Percentiles rank a stretch among this genome's conserved stretches.
phyloP scores from a whole-genome alignment of 176 grass and related monocot species.

The Coix lacrymajobi region DNA sequence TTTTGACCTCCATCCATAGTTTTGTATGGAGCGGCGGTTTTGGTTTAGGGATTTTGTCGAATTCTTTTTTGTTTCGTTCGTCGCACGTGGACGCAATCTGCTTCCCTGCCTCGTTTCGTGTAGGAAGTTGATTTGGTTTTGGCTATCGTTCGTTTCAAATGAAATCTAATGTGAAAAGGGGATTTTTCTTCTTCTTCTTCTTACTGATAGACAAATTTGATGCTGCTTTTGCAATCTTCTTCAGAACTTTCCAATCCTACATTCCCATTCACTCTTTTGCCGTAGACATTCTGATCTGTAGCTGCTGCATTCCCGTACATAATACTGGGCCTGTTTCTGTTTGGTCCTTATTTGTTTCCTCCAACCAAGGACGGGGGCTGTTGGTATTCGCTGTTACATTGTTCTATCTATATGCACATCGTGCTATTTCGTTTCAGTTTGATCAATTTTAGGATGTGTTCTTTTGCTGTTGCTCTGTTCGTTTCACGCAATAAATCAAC shows the following conservation, averaged over 20 bases:
- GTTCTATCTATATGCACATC: not conserved
- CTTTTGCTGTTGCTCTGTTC: not conserved
- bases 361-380: not conserved
- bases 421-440: not conserved
- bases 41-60: not conserved
- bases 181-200: not conserved
- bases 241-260: not conserved
- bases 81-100: not conserved
- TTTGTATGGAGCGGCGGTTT: not conserved
- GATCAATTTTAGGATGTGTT: not conserved
- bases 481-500: not conserved
- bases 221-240: conserved; percentile 5
- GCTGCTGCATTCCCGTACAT: not conserved
- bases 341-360: not conserved
- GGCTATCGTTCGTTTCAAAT: not conserved
- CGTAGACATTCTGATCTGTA: not conserved
- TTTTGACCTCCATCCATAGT: not conserved
- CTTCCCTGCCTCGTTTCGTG: not conserved
- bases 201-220: not conserved
- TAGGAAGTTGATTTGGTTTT: not conserved
- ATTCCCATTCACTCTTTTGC: not conserved
- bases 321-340: not conserved
- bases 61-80: conserved; percentile 1
- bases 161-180: not conserved
- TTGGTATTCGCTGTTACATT: conserved; percentile 3